A percentile compares a stretch with the other conserved stretches of the same genome.
Conservation (phyloP, 169 alveolate genomes). For the Babesia bigemina region DNA sequence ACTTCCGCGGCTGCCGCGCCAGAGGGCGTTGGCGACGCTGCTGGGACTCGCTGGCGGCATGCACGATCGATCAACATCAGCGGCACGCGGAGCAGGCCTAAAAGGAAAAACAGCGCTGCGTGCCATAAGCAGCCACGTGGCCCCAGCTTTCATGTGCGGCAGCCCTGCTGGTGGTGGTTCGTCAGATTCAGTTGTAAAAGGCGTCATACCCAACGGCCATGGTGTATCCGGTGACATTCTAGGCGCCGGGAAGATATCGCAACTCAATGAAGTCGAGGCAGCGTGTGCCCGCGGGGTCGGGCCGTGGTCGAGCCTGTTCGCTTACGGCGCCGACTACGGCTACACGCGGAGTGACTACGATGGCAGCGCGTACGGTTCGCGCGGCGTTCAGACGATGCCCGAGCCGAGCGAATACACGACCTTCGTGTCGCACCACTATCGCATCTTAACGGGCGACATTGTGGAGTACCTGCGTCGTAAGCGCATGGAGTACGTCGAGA, state of each 20-base stretch:
- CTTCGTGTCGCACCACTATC: slow-evolving; percentile 78
- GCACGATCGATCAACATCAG: not conserved
- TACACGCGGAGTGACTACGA: not conserved
- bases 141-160: not conserved
- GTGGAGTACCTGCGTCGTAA: slow-evolving; percentile 78
- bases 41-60: not conserved
- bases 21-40: not conserved
- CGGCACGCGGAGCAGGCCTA: not conserved
- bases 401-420: slow-evolving; percentile 60
- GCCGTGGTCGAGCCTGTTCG: not conserved
- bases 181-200: not conserved
- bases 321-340: slow-evolving; percentile 16
- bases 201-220: not conserved
- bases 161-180: not conserved
- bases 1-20: slow-evolving; percentile 3
- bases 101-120: not conserved
- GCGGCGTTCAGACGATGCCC: not conserved
- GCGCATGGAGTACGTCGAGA: slow-evolving; percentile 75
- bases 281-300: no score
- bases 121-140: not conserved
- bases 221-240: not conserved
- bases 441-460: slow-evolving; percentile 73
- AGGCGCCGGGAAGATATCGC: not conserved
- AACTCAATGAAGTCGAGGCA: not conserved
- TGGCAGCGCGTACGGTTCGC: not conserved